Evolutionary conservation across 2,329 filamentous ascomycete genomes (phyloP), one percentile per base, ranked within the genome.

Genomic region (Periconia digitata): DNA sequence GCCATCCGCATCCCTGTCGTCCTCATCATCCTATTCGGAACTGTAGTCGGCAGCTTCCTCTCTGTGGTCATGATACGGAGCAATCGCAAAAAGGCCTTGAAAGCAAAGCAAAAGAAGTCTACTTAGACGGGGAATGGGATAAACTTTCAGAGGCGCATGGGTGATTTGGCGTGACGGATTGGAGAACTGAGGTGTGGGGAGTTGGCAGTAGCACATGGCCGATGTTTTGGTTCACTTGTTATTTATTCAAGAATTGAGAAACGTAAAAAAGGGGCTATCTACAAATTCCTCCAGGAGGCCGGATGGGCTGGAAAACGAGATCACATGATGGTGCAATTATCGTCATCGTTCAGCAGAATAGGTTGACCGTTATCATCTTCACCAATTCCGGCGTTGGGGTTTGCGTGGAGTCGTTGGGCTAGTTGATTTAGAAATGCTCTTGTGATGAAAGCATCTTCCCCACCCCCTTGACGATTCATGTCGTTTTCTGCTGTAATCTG

Each of bases 1-100:
- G 94, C 94, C 52, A 96, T 99, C 71, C 92, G 94, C 72, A 94
- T 99, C 67, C 94, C 94, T 62, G 92, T 99, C 64, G 96, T 99
- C 71, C 85, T 99, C 60, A 87, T 96, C 55, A 85, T 99, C 40
- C 81, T 99, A 59, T 92, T 87, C 56, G 92, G 87, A 51, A 91
- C 94, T 50, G 91, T 99, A 51, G 92, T 99, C 53, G 94, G 94
- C 56, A 95, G 90, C 51, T 99, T 99, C 80, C 81, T 99, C 60
- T 87, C 89, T 65, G 86, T 96, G 69, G 92, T 99, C 68, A 99
- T 99, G 94, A 97, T 99, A 77, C 85, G 90, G 72, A 97, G 92
- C 81, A 96, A 96, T 80, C 83, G 88, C 73, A 97, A 97, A 85
- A 96, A 94, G 84, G 90, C 90, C 3, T 86, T 90, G 60, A 99